These are phyloP conservation scores for Vitis hybrid DNA, from an alignment of 177 flowering plant genomes.

Conservation along the genomic window DNA sequence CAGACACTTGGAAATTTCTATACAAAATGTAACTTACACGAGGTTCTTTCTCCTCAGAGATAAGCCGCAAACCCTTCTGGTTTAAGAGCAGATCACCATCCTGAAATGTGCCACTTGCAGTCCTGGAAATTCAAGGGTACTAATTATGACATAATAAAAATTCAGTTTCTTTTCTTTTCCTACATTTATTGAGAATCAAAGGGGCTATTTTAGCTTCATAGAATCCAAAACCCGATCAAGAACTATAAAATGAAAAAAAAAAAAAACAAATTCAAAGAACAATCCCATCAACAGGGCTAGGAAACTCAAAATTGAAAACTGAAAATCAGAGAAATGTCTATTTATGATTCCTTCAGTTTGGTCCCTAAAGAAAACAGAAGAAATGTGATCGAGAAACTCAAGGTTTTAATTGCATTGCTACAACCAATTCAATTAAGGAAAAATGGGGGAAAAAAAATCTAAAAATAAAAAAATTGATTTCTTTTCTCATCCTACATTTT, in stretches of 20 bases:
- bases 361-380: too few relatives aligned
- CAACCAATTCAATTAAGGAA: too few relatives aligned
- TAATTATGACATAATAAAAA: too few relatives aligned
- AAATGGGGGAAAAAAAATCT: too few relatives aligned
- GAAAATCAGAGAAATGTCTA: background rate
- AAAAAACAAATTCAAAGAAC: background rate
- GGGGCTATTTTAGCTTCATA: too few relatives aligned
- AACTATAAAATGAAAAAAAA: too few relatives aligned
- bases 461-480: too few relatives aligned
- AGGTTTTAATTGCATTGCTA: too few relatives aligned
- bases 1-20: background rate
- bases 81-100: conserved; percentile 94
- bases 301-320: background rate
- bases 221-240: too few relatives aligned
- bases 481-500: background rate
- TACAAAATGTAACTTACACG: conserved; percentile 40
- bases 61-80: conserved; percentile 79
- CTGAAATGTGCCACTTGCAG: conserved; percentile 97
- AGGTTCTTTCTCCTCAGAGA: conserved; percentile 68
- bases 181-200: background rate
- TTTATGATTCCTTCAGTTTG: background rate
- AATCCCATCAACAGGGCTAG: background rate
- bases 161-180: background rate
- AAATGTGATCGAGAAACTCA: too few relatives aligned
- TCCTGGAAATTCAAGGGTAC: conserved; percentile 40